These are phyloP conservation scores for Jaapia argillacea DNA, from an alignment of 768 basidiomycete genomes.

Conservation along the genomic window DNA sequence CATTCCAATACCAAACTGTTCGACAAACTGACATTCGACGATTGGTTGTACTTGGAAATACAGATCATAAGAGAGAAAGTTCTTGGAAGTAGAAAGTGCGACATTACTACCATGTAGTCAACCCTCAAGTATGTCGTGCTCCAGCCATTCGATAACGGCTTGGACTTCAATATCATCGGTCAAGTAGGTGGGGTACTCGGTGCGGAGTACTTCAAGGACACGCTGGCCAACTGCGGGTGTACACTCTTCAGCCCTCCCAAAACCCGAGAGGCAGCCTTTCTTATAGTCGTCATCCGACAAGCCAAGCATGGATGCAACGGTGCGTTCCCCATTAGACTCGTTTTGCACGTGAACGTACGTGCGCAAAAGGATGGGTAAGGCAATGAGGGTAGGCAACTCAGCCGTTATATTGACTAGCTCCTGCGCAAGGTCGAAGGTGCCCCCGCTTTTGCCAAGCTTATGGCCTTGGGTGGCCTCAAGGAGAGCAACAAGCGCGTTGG, in stretches of 20 bases:
- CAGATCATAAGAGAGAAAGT: no score
- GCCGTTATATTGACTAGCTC: conserved; percentile 46
- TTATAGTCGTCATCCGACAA: conserved; percentile 57
- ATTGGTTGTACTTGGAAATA: no score
- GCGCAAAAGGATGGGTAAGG: conserved; percentile 57
- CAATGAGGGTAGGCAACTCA: conserved; percentile 66
- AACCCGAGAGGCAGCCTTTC: conserved; percentile 59
- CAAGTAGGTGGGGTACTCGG: no score
- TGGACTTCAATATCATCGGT: no score
- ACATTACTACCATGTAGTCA: no score
- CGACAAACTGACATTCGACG: no score
- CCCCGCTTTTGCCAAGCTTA: conserved; percentile 11
- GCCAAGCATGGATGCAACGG: conserved; percentile 45
- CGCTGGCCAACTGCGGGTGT: conserved; percentile 47
- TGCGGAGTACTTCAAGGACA: conserved; percentile 39
- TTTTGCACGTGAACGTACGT: conserved; percentile 19
- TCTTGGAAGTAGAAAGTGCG: no score
- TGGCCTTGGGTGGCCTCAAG: conserved; percentile 36
- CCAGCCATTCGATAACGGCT: no score
- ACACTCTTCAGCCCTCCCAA: conserved; percentile 71
- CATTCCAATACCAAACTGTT: no score
- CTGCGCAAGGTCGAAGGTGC: conserved; percentile 17
- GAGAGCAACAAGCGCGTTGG: conserved; percentile 45
- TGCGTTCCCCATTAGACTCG: conserved; percentile 22
- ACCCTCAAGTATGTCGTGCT: no score